Conservation (phyloP, 176 grass and related monocot genomes). For the Saccharum spontaneum region DNA sequence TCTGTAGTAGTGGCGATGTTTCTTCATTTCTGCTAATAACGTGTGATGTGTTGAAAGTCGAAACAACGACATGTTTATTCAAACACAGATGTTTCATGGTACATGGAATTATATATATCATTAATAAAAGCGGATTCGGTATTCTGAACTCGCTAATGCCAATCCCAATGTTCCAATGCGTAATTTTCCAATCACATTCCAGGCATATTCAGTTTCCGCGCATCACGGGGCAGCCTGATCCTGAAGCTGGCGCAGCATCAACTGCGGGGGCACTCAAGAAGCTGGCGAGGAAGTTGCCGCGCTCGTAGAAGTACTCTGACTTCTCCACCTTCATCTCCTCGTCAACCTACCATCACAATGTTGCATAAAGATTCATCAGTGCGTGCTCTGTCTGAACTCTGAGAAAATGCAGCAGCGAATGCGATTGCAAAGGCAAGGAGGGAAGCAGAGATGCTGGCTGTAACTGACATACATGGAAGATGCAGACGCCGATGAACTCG, state of each 20-base stretch:
- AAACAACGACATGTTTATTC: no score
- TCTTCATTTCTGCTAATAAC: no score
- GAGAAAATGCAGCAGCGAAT: neutral
- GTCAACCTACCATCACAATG: constrained; percentile 36
- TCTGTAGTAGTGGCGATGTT: no score
- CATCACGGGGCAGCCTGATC: constrained; percentile 48
- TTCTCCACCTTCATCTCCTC: constrained; percentile 57
- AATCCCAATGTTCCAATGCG: neutral
- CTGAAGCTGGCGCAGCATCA: neutral
- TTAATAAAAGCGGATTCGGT: neutral
- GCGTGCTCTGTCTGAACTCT: neutral
- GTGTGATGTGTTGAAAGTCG: no score
- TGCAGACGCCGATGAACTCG: constrained; percentile 52
- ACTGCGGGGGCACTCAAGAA: constrained; percentile 43
- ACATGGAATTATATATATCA: neutral
- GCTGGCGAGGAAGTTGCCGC: constrained; percentile 60
- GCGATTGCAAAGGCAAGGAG: no score
- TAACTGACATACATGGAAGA: constrained; percentile 42
- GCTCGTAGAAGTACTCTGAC: constrained; percentile 66
- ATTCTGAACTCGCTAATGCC: neutral
- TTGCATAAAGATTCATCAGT: neutral
- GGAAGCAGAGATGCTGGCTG: no score
- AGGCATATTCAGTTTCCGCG: constrained; percentile 12
- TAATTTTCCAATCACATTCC: neutral
- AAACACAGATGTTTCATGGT: no score